These are phyloP conservation scores for Orbilia javanica DNA, from an alignment of 2,329 filamentous ascomycete genomes.

Conservation along the genomic window DNA sequence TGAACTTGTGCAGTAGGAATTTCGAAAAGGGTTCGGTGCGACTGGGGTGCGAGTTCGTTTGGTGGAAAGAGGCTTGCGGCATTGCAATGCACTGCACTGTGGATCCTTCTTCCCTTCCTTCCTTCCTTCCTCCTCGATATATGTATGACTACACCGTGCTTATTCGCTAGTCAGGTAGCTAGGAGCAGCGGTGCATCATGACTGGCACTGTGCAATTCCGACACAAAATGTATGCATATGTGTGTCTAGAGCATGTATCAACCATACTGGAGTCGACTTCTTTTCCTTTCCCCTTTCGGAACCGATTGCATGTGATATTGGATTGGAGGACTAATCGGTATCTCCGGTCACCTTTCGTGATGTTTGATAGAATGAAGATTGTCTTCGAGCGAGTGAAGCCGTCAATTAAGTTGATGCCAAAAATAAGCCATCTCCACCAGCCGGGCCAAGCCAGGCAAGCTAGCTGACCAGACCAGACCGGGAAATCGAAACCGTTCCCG, in stretches of 20 bases:
- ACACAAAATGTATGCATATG: background rate
- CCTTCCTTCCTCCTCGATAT: background rate
- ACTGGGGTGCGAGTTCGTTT: background rate
- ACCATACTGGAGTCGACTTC: too few relatives aligned
- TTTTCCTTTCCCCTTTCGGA: background rate
- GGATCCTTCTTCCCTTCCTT: slow-evolving; percentile 22
- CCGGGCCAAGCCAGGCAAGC: background rate
- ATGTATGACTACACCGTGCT: slow-evolving; percentile 25
- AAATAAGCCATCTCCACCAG: slow-evolving; percentile 22
- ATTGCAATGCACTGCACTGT: slow-evolving; percentile 27
- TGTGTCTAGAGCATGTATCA: background rate
- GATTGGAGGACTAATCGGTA: slow-evolving; percentile 1
- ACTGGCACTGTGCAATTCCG: too few relatives aligned
- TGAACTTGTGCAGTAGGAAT: background rate
- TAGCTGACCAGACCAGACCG: background rate
- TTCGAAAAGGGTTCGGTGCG: background rate
- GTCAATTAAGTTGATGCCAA: slow-evolving; percentile 17
- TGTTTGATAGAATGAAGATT: slow-evolving; percentile 6
- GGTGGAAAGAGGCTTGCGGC: slow-evolving; percentile 6
- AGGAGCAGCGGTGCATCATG: too few relatives aligned
- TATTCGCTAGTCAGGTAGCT: slow-evolving; percentile 18
- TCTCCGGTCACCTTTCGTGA: slow-evolving; percentile 14
- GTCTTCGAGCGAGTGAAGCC: background rate
- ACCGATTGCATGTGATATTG: slow-evolving; percentile 11
- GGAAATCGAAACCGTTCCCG: slow-evolving; percentile 5